Conservation (phyloP, 164 flowering plant species). For the Amborella trichopoda region DNA sequence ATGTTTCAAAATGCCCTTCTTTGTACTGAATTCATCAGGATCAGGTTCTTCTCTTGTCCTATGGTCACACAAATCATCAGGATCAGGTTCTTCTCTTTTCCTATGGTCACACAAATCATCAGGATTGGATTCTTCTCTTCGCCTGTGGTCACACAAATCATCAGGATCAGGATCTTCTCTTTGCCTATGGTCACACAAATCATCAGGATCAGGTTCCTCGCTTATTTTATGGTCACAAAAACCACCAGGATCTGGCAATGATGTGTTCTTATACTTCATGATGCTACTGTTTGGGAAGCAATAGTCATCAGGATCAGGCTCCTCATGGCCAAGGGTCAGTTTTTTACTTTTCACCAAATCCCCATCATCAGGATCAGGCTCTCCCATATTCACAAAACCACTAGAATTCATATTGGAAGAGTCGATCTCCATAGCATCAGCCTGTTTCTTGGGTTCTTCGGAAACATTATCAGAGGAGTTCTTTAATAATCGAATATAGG, state of each 20-base stretch:
- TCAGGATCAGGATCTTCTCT: no score
- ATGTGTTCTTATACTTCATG: no score
- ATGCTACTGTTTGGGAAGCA: no score
- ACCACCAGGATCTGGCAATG: not conserved
- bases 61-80: no score
- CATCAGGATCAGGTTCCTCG: slow-evolving; percentile 31
- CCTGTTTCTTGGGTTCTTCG: not conserved
- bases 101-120: slow-evolving; percentile 11
- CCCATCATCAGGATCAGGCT: slow-evolving; percentile 39
- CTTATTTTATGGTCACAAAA: slow-evolving; percentile 2
- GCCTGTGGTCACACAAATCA: no score
- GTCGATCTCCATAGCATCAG: not conserved
- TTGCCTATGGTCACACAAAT: no score
- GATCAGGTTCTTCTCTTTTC: slow-evolving; percentile 4
- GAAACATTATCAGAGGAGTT: not conserved
- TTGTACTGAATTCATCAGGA: slow-evolving; percentile 10
- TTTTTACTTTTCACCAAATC: slow-evolving; percentile 2
- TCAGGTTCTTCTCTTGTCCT: slow-evolving; percentile 9
- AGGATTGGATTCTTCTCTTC: no score
- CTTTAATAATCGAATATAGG: slow-evolving; percentile 40
- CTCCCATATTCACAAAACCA: slow-evolving; percentile 7
- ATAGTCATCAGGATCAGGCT: slow-evolving; percentile 36
- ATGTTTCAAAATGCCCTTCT: not conserved
- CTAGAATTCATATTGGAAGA: not conserved
- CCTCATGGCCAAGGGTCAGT: slow-evolving; percentile 5